Evolutionary conservation across 164 flowering plant species (phyloP).

Genomic region (Nymphaea colorata): DNA sequence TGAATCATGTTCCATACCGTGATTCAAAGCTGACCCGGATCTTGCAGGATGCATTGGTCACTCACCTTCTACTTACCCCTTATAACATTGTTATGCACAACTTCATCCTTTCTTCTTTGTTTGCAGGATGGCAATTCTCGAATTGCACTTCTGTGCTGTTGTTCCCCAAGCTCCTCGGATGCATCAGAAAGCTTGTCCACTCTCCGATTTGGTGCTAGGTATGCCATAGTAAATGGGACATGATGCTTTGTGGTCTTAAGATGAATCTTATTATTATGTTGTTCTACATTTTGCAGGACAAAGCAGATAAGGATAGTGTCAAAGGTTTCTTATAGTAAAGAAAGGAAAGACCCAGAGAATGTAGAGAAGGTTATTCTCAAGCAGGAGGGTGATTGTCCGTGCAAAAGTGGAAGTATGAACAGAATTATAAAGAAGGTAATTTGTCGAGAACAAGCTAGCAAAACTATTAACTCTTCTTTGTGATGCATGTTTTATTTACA

Average conservation of each 20-base stretch:
- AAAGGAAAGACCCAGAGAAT: constrained; percentile 18
- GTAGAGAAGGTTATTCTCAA: constrained; percentile 8
- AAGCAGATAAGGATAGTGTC: constrained; percentile 59
- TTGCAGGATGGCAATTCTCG: constrained; percentile 68
- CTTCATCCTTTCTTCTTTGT: neutral
- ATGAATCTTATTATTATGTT: neutral
- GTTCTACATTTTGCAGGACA: constrained; percentile 37
- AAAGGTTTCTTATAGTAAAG: constrained; percentile 17
- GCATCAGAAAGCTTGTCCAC: constrained; percentile 76
- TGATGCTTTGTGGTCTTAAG: neutral
- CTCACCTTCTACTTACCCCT: constrained; percentile 8
- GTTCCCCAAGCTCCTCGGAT: constrained; percentile 74
- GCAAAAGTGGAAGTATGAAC: constrained; percentile 28
- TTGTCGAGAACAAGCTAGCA: neutral
- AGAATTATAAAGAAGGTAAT: constrained; percentile 50
- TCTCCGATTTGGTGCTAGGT: constrained; percentile 87
- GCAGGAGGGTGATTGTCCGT: constrained; percentile 4
- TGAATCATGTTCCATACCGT: constrained; percentile 68
- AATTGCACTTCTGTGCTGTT: constrained; percentile 75
- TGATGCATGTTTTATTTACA: neutral
- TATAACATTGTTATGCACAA: neutral
- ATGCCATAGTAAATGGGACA: neutral
- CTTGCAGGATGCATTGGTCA: constrained; percentile 73
- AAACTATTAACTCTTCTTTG: neutral
- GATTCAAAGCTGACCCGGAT: constrained; percentile 85